Base-by-base conservation (phyloP, 345 rosid species). In the Salix exigua region DNA sequence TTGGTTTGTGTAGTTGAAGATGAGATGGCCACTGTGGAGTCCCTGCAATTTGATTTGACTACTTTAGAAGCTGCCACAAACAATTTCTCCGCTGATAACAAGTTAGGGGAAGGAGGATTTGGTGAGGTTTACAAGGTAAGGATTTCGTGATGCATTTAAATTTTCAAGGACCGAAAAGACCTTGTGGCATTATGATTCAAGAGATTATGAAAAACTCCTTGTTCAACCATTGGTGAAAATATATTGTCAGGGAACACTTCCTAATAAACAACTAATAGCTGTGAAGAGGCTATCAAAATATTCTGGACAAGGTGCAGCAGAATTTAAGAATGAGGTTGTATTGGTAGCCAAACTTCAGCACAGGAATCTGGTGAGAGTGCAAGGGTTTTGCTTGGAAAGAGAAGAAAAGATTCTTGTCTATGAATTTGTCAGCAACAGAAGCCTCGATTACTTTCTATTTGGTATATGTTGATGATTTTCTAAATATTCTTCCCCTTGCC, bases 41-140 rank as follows among this genome's bases (percentile, higher is more conserved):
- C 89, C 18, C 73, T 83, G 68, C 90, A 91, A 53, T 83, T 71
- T 23, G 86, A 86, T 68, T 77, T 89, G 2, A 76, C 40, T 3
- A 74, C 80, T 6, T 81, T 91, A 17, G 72, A 83, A 80, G 76
- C 66, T 26, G 90, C 94, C 1, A 88, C 92, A 19, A 63, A 86
- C 31, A 78, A 82, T 46, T 91, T 92, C 77, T 85, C 92, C 13
- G 77, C 31, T 5, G 66, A 81, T 19, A 88, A 89, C 72, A 87
- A 86, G 76, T 82, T 91, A 66, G 97, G 97, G 64, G 86, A 75
- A 71, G 97, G 97, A 31, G 97, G 94, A 68, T 90, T 90, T 71
- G 89, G 95, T 65, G 90, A 73, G 51, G 95, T 92, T 80, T 91
- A 84, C 84, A 85, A 83, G 92, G 93, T 89, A 81, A 40, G 62